Evolutionary conservation across 345 rosid genomes (phyloP).

Genomic region (Populus simonii): DNA sequence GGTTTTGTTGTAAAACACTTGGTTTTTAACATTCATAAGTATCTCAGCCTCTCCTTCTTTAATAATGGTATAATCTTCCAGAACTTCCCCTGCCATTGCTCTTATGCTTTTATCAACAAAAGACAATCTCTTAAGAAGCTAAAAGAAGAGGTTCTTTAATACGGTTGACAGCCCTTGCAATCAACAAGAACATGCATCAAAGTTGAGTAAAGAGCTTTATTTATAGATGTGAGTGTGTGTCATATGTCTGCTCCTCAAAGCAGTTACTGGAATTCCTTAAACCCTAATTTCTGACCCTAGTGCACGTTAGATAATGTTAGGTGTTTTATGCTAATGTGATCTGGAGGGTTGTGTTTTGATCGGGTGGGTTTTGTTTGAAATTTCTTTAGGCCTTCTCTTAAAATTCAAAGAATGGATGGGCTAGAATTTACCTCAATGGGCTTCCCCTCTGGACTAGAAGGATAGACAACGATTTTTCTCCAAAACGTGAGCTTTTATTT

Average conservation of each 20-base stretch:
- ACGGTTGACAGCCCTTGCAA: conserved; percentile 6
- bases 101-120: not conserved
- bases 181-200: not conserved
- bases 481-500: no score
- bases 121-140: not conserved
- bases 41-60: conserved; percentile 99
- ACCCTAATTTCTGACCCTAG: conserved; percentile 24
- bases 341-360: not conserved
- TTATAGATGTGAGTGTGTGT: not conserved
- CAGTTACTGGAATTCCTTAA: conserved; percentile 12
- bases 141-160: not conserved
- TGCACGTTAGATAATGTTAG: conserved; percentile 9
- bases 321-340: conserved; percentile 17
- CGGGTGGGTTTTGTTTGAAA: not conserved
- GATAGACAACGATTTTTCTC: no score
- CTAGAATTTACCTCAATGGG: not conserved
- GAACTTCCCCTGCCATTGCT: conserved; percentile 31
- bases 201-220: not conserved
- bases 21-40: conserved; percentile 83
- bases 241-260: not conserved
- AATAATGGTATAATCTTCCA: conserved; percentile 62
- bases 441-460: not conserved
- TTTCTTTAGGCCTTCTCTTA: not conserved
- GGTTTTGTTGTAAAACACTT: conserved; percentile 93
- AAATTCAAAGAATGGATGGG: not conserved